Base-by-base conservation (phyloP, 2,329 filamentous ascomycete species). In the Cladophialophora carrionii region DNA sequence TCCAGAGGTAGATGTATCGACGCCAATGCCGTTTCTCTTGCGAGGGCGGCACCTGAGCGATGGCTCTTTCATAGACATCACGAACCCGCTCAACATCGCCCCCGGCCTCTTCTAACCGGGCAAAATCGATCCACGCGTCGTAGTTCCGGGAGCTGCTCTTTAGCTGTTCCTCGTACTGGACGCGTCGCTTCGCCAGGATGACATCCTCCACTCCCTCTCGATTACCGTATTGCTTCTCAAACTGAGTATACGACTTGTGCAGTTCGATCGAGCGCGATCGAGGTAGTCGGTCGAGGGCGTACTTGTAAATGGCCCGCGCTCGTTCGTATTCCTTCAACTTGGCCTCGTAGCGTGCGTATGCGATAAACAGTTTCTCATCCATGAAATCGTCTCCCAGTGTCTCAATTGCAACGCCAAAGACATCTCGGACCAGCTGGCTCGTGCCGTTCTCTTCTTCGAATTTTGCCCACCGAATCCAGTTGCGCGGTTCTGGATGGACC, bases 381-480 rank as follows among this genome's bases (percentile, higher is more conserved):
- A 96, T 94, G 72, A 96, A 96, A 48, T 97, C 92, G 69, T 98
- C 94, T 2, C 94, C 93, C 34, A 99, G 79, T 0, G 91, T 88
- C 76, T 98, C 94, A 34, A 98, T 89, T 1, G 94, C 93, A 62
- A 86, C 84, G 3, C 93, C 92, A 75, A 92, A 98, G 0, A 98
- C 94, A 68, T 98, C 92, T 24, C 95, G 86, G 6, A 99, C 95
- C 70, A 94, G 78, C 73, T 97, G 94, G 74, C 89, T 94, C 1
- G 92, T 96, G 8, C 95, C 95, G 71, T 89, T 91, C 75, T 99
- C 95, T 76, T 98, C 94, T 77, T 99, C 95, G 71, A 98, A 99
- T 68, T 91, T 90, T 66, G 94, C 90, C 95, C 95, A 99, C 76
- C 97, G 97, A 79, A 99, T 96, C 93, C 94, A 99, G 74, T 97